These are phyloP conservation scores for Selaginella tamariscina DNA, from an alignment of 75 land plant species.

Conservation along the genomic window DNA sequence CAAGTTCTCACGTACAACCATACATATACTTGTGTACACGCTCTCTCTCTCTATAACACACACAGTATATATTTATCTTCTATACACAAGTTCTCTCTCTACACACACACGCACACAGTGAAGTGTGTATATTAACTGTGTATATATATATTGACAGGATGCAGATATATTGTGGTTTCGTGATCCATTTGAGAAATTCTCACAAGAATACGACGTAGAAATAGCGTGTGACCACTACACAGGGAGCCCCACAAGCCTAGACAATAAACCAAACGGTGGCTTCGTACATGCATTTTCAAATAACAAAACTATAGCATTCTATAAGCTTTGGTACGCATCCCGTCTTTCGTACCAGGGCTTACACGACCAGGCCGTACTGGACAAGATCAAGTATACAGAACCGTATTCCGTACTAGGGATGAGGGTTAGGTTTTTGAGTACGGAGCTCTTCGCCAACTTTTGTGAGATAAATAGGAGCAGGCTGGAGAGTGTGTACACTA, in stretches of 20 bases:
- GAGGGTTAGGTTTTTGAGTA: neutral
- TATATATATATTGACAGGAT: too few relatives aligned
- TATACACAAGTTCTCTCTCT: too few relatives aligned
- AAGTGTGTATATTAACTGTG: too few relatives aligned
- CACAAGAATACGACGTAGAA: neutral
- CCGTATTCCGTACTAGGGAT: neutral
- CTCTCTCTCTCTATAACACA: too few relatives aligned
- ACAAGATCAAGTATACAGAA: neutral
- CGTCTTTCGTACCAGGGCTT: neutral
- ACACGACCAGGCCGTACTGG: conserved; percentile 3
- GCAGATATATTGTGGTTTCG: conserved; percentile 8
- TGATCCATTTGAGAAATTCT: neutral
- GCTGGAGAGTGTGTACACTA: neutral
- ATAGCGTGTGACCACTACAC: conserved; percentile 5
- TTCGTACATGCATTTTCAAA: neutral
- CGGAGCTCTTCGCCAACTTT: neutral
- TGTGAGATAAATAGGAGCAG: neutral
- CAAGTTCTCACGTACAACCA: neutral
- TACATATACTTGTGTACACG: too few relatives aligned
- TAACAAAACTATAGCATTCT: neutral
- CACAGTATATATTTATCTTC: neutral
- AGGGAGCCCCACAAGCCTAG: neutral
- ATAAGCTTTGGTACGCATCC: conserved; percentile 1
- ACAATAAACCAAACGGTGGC: conserved; percentile 1
- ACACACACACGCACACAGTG: too few relatives aligned